A percentile compares a stretch with the other conserved stretches of the same genome.
Evolutionary conservation across 495 filamentous ascomycete species (phyloP).

Genomic region (Ascobolus immersus): DNA sequence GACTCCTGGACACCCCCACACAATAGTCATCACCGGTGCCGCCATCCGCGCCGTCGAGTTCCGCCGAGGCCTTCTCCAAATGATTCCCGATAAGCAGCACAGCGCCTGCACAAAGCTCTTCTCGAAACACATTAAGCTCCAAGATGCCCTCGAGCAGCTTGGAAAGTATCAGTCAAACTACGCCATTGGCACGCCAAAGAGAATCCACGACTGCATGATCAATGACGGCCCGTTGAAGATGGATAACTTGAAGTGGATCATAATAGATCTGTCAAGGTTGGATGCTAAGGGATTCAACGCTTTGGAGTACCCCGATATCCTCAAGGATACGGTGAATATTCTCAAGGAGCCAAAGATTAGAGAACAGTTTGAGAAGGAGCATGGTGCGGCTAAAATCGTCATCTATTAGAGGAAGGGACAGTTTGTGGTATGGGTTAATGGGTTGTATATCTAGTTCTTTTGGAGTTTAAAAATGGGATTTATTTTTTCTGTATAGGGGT

Average conservation of each 20-base stretch:
- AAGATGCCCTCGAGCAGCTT: constrained; percentile 59
- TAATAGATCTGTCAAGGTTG: constrained; percentile 71
- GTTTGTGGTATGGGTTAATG: too few species aligned
- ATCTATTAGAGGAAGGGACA: too few species aligned
- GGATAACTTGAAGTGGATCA: constrained; percentile 44
- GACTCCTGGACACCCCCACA: constrained; percentile 58
- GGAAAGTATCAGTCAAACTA: constrained; percentile 45
- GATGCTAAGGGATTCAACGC: too few species aligned
- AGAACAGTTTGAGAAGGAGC: too few species aligned
- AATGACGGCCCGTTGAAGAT: constrained; percentile 49
- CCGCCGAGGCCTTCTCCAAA: constrained; percentile 44
- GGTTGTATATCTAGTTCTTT: too few species aligned
- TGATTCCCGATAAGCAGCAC: constrained; percentile 45
- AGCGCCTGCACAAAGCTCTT: constrained; percentile 91
- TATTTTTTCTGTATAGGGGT: too few species aligned
- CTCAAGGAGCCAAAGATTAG: too few species aligned
- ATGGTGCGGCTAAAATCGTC: too few species aligned
- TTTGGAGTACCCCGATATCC: too few species aligned
- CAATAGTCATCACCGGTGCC: constrained; percentile 53
- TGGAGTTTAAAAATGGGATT: too few species aligned
- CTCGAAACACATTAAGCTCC: constrained; percentile 90
- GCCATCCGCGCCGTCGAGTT: constrained; percentile 60
- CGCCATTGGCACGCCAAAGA: constrained; percentile 65
- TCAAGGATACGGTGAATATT: too few species aligned
- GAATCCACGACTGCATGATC: constrained; percentile 57